phyloP scores from a whole-genome alignment of 306 rosid species.

The Ormosia emarginata region DNA sequence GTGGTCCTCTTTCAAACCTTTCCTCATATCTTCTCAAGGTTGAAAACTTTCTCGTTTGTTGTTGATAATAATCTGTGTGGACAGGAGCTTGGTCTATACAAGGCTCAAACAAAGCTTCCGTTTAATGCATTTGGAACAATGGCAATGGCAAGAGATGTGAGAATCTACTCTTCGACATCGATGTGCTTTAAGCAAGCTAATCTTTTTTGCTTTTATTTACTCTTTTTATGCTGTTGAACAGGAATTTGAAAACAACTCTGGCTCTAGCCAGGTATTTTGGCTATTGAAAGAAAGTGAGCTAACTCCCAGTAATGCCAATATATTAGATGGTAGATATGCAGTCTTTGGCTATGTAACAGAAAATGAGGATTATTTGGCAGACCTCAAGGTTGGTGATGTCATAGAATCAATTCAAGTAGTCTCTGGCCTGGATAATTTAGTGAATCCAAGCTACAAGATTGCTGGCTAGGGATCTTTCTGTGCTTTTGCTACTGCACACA shows the following conservation, averaged over 20 bases:
- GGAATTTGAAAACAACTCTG: slow-evolving; percentile 95
- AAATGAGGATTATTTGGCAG: slow-evolving; percentile 86
- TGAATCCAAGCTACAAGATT: slow-evolving; percentile 89
- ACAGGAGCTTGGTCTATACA: slow-evolving; percentile 98
- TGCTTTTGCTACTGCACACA: not conserved
- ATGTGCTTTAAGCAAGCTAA: not conserved
- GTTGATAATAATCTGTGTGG: slow-evolving; percentile 4
- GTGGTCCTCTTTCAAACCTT: not conserved
- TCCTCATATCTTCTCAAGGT: not conserved
- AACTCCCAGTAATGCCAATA: slow-evolving; percentile 93
- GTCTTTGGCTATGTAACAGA: slow-evolving; percentile 85
- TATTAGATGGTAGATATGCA: slow-evolving; percentile 90
- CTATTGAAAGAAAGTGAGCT: slow-evolving; percentile 92
- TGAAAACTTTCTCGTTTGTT: slow-evolving; percentile 7
- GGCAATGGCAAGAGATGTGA: slow-evolving; percentile 99
- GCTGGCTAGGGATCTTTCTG: slow-evolving; percentile 56
- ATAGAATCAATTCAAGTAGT: slow-evolving; percentile 88
- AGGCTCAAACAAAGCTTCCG: slow-evolving; percentile 96
- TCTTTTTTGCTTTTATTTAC: not conserved
- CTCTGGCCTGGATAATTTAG: slow-evolving; percentile 83
- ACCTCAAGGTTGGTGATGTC: slow-evolving; percentile 93
- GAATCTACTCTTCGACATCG: slow-evolving; percentile 8
- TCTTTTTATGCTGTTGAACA: slow-evolving; percentile 22
- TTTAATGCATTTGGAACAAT: slow-evolving; percentile 98
- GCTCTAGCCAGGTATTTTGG: slow-evolving; percentile 93